A percentile compares a stretch with the other conserved stretches of the same genome.
These are phyloP conservation scores for Lasiodiplodia citricola DNA, from an alignment of 2,329 filamentous ascomycete species.

Conservation along the genomic window DNA sequence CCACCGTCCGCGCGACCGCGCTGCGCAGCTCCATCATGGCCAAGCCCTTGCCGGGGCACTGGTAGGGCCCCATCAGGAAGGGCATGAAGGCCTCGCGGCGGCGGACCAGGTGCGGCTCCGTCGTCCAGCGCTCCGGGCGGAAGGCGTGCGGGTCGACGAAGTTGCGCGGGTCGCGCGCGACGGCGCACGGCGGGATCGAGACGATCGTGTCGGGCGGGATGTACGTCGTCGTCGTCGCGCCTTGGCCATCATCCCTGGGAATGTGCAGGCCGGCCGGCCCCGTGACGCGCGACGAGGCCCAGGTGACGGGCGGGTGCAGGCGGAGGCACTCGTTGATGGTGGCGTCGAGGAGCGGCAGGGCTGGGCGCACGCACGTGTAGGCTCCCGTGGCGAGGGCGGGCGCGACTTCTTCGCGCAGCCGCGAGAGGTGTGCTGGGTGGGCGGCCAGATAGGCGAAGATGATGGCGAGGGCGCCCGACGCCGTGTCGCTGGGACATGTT, in stretches of 20 bases:
- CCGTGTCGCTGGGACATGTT: conserved; percentile 2
- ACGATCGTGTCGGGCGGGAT: conserved; percentile 40
- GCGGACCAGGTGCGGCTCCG: background rate
- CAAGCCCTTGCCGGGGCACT: conserved; percentile 13
- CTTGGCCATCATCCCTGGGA: conserved; percentile 29
- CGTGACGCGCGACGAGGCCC: conserved; percentile 44
- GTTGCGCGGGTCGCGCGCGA: conserved; percentile 22
- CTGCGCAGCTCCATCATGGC: conserved; percentile 23
- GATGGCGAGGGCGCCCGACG: conserved; percentile 1
- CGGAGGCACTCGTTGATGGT: conserved; percentile 51
- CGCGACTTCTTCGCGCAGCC: conserved; percentile 35
- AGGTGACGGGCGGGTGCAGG: conserved; percentile 48
- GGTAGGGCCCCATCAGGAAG: conserved; percentile 6
- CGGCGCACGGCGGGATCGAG: conserved; percentile 30
- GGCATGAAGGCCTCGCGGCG: conserved; percentile 17
- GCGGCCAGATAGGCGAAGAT: conserved; percentile 32
- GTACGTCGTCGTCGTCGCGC: conserved; percentile 26
- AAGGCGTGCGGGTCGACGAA: conserved; percentile 11
- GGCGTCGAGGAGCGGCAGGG: conserved; percentile 41
- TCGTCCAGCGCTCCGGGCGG: conserved; percentile 21
- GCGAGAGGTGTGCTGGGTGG: conserved; percentile 31
- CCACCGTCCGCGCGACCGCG: conserved; percentile 1
- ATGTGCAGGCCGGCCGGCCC: conserved; percentile 46
- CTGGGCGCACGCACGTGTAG: conserved; percentile 25
- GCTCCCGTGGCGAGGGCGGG: conserved; percentile 29